phyloP scores from a whole-genome alignment of 1,139 yeast genomes.

The Kodamaea ohmeri region DNA sequence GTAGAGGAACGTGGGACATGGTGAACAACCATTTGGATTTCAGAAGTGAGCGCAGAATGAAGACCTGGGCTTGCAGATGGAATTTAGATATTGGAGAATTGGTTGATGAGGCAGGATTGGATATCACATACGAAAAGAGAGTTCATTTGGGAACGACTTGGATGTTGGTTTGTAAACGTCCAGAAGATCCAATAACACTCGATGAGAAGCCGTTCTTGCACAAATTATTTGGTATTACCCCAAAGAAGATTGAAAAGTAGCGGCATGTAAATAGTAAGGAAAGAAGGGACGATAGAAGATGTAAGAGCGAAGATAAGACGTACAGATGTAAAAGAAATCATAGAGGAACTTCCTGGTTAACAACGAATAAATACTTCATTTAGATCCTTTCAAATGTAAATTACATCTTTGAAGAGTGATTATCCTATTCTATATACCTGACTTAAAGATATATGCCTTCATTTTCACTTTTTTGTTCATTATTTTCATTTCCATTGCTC shows the following conservation, averaged over 20 bases:
- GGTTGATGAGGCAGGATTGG: slow-evolving; percentile 79
- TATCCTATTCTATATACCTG: no score
- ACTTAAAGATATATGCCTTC: no score
- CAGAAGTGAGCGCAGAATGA: slow-evolving; percentile 78
- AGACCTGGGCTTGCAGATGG: slow-evolving; percentile 98
- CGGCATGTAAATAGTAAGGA: slow-evolving; percentile 13
- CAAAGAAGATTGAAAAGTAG: slow-evolving; percentile 23
- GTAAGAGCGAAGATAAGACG: neutral
- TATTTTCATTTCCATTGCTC: slow-evolving; percentile 12
- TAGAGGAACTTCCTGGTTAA: no score
- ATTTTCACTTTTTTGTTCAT: no score
- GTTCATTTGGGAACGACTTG: slow-evolving; percentile 94
- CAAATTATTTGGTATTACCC: slow-evolving; percentile 42
- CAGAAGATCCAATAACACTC: slow-evolving; percentile 53
- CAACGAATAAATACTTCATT: no score
- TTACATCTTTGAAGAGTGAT: no score
- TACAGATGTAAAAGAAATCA: neutral
- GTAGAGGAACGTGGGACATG: slow-evolving; percentile 76
- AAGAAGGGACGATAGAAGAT: neutral
- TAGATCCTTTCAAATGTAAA: no score
- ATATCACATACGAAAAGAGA: slow-evolving; percentile 73
- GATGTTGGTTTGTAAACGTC: slow-evolving; percentile 72
- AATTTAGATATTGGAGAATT: slow-evolving; percentile 88
- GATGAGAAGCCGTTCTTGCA: slow-evolving; percentile 46
- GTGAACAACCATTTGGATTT: slow-evolving; percentile 80